Percentiles rank a stretch among this genome's conserved stretches.
These are phyloP conservation scores for Pistacia vera DNA, from an alignment of 345 rosid genomes.

Conservation along the genomic window DNA sequence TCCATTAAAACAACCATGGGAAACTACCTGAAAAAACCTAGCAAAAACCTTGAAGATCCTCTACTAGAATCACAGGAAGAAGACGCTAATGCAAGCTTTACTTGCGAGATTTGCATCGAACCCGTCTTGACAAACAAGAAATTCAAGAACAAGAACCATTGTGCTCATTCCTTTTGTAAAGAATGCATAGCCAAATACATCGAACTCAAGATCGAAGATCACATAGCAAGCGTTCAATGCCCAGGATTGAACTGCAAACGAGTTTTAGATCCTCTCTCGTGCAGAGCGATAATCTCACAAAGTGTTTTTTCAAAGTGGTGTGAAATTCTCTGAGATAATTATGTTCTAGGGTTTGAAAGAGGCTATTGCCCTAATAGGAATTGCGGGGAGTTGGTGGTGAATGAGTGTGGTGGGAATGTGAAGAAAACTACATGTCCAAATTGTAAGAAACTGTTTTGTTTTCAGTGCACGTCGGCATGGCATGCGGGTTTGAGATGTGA, in stretches of 20 bases:
- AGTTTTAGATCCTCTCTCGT: constrained; percentile 25
- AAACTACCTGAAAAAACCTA: no score
- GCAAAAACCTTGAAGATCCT: no score
- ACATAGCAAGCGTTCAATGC: constrained; percentile 20
- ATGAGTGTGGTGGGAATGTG: constrained; percentile 32
- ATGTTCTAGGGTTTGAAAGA: constrained; percentile 16
- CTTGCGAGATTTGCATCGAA: constrained; percentile 35
- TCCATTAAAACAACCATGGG: no score
- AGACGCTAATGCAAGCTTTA: constrained; percentile 3
- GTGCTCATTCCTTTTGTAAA: constrained; percentile 30
- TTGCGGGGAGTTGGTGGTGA: constrained; percentile 31
- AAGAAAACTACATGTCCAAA: constrained; percentile 30
- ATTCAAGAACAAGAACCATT: constrained; percentile 24
- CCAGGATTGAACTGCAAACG: constrained; percentile 31
- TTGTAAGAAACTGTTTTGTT: constrained; percentile 35
- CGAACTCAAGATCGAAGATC: constrained; percentile 25
- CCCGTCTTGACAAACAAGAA: constrained; percentile 16
- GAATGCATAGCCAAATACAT: constrained; percentile 35
- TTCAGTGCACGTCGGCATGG: constrained; percentile 31
- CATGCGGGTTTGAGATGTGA: constrained; percentile 34
- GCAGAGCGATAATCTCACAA: constrained; percentile 26
- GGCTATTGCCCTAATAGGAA: constrained; percentile 36
- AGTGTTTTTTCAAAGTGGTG: constrained; percentile 30
- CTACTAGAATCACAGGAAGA: no score
- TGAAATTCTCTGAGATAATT: constrained; percentile 28